phyloP scores from a whole-genome alignment of 306 rosid species.

The Prunus persica region Prunus_persica_NCBIv2 NC_034010.1:25323501-25324000 shows the following conservation, averaged over 20 bases:
- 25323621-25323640: no score
- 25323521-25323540: not conserved
- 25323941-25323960: conserved; percentile 15
- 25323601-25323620: no score
- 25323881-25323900: not conserved
- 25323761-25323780: not conserved
- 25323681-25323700: not conserved
- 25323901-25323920: not conserved
- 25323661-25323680: not conserved
- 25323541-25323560: not conserved
- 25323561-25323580: not conserved
- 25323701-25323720: not conserved
- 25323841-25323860: not conserved
- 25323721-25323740: not conserved
- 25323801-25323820: not conserved
- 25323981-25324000: conserved; percentile 35
- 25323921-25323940: conserved; percentile 13
- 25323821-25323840: not conserved
- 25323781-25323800: not conserved
- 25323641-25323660: not conserved
- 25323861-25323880: conserved; percentile 15
- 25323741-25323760: not conserved
- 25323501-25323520: not conserved
- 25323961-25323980: not conserved
- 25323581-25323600: no score